Evolutionary conservation across 2,329 filamentous ascomycete species (phyloP).

Genomic region (Microascus cirrosus): DNA sequence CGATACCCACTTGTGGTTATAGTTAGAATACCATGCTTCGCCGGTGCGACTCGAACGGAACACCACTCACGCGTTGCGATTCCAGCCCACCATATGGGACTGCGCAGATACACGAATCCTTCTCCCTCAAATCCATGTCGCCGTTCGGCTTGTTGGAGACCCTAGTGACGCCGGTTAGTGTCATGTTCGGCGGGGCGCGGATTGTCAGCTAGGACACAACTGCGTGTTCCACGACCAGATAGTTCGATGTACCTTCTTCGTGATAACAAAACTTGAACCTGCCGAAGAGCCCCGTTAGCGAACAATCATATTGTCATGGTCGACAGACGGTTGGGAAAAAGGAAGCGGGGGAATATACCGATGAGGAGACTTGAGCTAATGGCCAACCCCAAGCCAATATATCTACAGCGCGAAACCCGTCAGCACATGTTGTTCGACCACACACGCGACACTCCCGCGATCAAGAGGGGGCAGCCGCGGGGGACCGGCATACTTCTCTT

Average conservation of each 20-base stretch:
- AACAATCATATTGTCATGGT: neutral
- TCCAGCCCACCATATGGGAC: constrained; percentile 95
- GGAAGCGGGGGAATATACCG: constrained; percentile 37
- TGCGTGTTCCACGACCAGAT: constrained; percentile 6
- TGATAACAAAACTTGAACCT: constrained; percentile 98
- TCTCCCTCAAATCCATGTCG: constrained; percentile 94
- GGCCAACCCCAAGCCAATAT: constrained; percentile 65
- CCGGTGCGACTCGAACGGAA: neutral
- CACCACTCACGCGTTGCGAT: constrained; percentile 66
- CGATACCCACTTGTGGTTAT: constrained; percentile 62
- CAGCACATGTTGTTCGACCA: neutral
- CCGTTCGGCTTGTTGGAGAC: constrained; percentile 55
- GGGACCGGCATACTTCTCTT: constrained; percentile 30
- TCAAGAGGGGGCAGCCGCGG: neutral
- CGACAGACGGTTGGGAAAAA: neutral
- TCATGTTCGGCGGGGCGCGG: neutral
- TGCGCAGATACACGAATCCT: constrained; percentile 86
- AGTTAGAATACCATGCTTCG: neutral
- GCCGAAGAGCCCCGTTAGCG: constrained; percentile 1
- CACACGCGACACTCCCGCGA: neutral
- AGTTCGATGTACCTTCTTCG: constrained; percentile 67
- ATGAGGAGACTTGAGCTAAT: constrained; percentile 66
- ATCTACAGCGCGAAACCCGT: constrained; percentile 33
- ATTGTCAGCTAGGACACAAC: neutral
- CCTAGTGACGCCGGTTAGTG: constrained; percentile 3